Evolutionary conservation across 1,284 basidiomycete species (phyloP), one percentile per base, ranked within the genome.

Genomic region (Mrakiaceae sp.): DNA sequence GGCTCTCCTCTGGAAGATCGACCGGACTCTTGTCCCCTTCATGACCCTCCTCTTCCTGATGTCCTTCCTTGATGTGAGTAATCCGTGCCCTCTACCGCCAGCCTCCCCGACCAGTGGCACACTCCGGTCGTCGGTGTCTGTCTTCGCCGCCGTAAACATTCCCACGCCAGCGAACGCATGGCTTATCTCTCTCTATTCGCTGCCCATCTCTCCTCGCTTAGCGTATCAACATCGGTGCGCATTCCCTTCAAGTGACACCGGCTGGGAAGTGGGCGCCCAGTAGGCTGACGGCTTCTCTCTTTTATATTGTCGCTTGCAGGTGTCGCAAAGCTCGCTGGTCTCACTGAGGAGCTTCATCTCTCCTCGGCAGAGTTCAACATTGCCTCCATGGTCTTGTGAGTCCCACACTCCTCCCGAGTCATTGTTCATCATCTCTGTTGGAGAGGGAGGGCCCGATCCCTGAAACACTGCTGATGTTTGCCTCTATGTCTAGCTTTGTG

Each of bases 191-290:
- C 59, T 67, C 16, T 64, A 14, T 5, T 27, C 27, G 27, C n/a
- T 16, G 5, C 62, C 73, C 71, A 7, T 67, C 73, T n/a, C 70
- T 75, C 0, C 79, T 79, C 74, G 70, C 80, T n/a, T 79, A 80
- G 70, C 76, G 78, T 51, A 75, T 78, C 58, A 78, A 78, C 63
- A 74, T 78, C 64, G 78, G 78, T 27, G 1, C 27, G 27, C 27
- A 27, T 27, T 27, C 27, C 27, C 27, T 27, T 27, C 27, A 27
- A 27, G 27, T 27, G 27, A 27, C 27, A 27, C 27, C 27, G 47
- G 74, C 75, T 3, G 77, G 75, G 42, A 72, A 74, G 55, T 71
- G 77, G 39, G 69, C 67, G 58, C 27, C 27, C 52, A 27, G 27
- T 27, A 54, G 52, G 69, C 63, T 64, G 40, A 59, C 52, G 56